phyloP scores from a whole-genome alignment of 192 early-diverging fungal species.

The Backusella luteola region DNA sequence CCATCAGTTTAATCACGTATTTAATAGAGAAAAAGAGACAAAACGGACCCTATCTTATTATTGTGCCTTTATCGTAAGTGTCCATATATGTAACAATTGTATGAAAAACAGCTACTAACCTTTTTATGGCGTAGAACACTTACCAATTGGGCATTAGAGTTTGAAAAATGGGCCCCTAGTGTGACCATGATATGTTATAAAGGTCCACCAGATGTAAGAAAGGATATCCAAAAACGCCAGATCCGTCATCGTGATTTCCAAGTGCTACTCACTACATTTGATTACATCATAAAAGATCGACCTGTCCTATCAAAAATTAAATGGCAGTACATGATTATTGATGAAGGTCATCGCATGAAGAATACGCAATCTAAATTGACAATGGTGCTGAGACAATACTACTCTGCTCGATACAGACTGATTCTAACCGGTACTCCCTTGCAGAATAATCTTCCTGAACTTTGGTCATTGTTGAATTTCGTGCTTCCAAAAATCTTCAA shows the following conservation, averaged over 20 bases:
- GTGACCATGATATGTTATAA: conserved; percentile 91
- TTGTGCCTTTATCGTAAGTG: conserved; percentile 90
- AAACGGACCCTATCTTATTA: conserved; percentile 90
- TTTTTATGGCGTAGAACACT: conserved; percentile 59
- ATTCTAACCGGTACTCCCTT: conserved; percentile 97
- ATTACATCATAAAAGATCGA: conserved; percentile 94
- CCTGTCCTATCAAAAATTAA: conserved; percentile 82
- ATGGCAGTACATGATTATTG: conserved; percentile 98
- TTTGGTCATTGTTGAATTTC: conserved; percentile 96
- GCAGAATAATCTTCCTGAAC: conserved; percentile 95
- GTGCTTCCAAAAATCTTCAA: conserved; percentile 94
- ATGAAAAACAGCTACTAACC: neutral
- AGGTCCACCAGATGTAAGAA: conserved; percentile 77
- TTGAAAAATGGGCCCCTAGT: conserved; percentile 96
- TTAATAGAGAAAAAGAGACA: conserved; percentile 93
- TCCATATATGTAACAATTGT: neutral
- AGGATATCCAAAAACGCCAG: conserved; percentile 62
- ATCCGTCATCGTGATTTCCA: conserved; percentile 86
- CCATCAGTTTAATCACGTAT: conserved; percentile 93
- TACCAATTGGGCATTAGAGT: conserved; percentile 96
- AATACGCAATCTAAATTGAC: conserved; percentile 88
- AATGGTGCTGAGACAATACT: conserved; percentile 81
- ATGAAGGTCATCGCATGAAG: conserved; percentile 99
- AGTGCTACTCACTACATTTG: conserved; percentile 94
- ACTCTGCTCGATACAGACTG: conserved; percentile 82